Base-by-base conservation (phyloP, 139 green algal genomes). In the Tetraselmis chui region DNA sequence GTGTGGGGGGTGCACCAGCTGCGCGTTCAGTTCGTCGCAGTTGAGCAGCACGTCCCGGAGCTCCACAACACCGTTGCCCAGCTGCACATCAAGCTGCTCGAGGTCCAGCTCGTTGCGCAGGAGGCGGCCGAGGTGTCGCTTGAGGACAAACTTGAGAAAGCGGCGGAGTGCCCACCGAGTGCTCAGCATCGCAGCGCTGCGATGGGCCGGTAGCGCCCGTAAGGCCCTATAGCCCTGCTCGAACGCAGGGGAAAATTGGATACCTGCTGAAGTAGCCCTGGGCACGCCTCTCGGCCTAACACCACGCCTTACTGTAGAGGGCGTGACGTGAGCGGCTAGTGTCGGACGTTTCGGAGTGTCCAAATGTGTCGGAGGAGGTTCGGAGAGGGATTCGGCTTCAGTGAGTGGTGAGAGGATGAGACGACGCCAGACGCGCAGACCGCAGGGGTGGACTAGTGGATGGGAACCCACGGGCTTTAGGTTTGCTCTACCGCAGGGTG, bases 131-230 rank as follows among this genome's bases (percentile, higher is more conserved):
- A 95, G 76, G 30, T 88, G 87, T 29, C 86, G 85, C 83, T 95
- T 94, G 1, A 96, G 86, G 29, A 93, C 30, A 59, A 92, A 92
- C 78, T 93, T 93, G 26, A 94, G 85, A 24, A 95, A 88, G 26
- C 91, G 87, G 79, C 91, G 93, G 1, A 96, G 81, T 30, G 88
- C 82, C 88, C 89, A 94, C 28, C 89, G 83, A 32, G 81, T 85
- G n/a, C n/a, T n/a, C n/a, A n/a, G n/a, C n/a, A n/a, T n/a, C n/a
- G n/a, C n/a, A n/a, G n/a, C n/a, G n/a, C n/a, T n/a, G n/a, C n/a
- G n/a, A n/a, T n/a, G n/a, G n/a, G n/a, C n/a, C n/a, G n/a, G n/a
- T n/a, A n/a, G n/a, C n/a, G n/a, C n/a, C n/a, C n/a, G n/a, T n/a
- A n/a, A n/a, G n/a, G n/a, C n/a, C n/a, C n/a, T n/a, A n/a, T n/a